Evolutionary conservation across 2,329 filamentous ascomycete genomes (phyloP).

Genomic region (Pyrenochaeta sp.): DNA sequence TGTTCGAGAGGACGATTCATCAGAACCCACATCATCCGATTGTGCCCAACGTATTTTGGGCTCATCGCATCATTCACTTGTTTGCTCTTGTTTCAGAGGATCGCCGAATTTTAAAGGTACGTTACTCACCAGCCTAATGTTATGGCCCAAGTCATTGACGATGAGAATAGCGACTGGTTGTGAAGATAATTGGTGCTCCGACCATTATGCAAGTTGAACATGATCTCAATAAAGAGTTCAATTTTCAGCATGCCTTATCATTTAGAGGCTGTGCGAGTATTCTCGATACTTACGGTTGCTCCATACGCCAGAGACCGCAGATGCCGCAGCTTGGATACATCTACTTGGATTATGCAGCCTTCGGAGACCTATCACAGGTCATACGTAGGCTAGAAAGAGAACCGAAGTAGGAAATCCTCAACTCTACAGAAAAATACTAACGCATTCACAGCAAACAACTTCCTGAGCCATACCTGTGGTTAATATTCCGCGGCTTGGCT

Average conservation of each 20-base stretch:
- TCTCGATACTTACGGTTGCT: background rate
- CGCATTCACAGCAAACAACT: slow-evolving; percentile 2
- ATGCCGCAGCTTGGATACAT: background rate
- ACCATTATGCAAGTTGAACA: background rate
- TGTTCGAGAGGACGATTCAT: background rate
- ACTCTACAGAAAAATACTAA: background rate
- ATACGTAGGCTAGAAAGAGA: background rate
- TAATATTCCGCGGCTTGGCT: slow-evolving; percentile 11
- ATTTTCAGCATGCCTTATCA: background rate
- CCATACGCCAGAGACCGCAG: background rate
- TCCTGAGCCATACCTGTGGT: slow-evolving; percentile 14
- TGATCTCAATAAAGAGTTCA: background rate
- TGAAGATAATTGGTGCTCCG: background rate
- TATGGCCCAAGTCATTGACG: background rate
- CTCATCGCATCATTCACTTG: background rate
- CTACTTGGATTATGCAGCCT: background rate
- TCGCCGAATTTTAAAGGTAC: background rate
- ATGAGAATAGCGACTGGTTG: background rate
- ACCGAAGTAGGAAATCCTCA: background rate
- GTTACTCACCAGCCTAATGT: background rate
- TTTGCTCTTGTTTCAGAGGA: background rate
- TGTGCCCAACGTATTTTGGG: background rate
- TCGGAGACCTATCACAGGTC: background rate
- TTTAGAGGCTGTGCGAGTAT: background rate
- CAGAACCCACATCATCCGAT: background rate